Conservation (phyloP, 768 basidiomycete species). For the Hypholoma sublateritium region DNA sequence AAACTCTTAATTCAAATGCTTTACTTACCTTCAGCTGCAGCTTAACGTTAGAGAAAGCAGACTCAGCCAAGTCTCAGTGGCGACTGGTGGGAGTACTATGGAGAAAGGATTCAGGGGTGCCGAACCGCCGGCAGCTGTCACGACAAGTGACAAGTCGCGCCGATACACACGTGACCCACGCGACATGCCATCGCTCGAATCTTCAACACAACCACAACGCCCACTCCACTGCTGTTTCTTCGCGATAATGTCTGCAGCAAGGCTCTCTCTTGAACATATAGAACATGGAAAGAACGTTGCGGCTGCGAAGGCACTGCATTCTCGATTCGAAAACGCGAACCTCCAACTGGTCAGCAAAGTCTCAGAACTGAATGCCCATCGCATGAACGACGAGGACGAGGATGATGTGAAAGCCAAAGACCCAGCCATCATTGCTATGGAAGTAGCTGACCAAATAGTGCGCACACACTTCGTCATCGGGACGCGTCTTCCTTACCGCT, state of each 20-base stretch:
- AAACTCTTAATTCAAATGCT: too few species aligned
- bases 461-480: conserved; percentile 20
- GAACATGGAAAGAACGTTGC: conserved; percentile 35
- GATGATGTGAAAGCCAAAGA: conserved; percentile 42
- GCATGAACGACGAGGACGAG: conserved; percentile 34
- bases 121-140: neutral
- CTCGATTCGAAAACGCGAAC: conserved; percentile 33
- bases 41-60: neutral
- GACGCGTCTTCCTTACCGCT: neutral
- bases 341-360: conserved; percentile 38
- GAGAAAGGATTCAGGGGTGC: neutral
- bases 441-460: conserved; percentile 62
- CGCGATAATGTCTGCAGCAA: conserved; percentile 10
- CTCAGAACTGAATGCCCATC: conserved; percentile 34
- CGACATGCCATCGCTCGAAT: neutral
- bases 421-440: conserved; percentile 54
- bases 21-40: neutral
- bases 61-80: too few species aligned
- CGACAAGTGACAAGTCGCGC: neutral
- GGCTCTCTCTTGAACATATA: conserved; percentile 22
- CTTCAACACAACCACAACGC: neutral
- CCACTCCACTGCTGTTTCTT: too few species aligned
- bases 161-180: neutral
- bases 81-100: neutral
- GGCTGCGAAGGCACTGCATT: conserved; percentile 32